Conservation (phyloP, 2,329 filamentous ascomycete genomes). For the Metarhizium robertsii region DNA sequence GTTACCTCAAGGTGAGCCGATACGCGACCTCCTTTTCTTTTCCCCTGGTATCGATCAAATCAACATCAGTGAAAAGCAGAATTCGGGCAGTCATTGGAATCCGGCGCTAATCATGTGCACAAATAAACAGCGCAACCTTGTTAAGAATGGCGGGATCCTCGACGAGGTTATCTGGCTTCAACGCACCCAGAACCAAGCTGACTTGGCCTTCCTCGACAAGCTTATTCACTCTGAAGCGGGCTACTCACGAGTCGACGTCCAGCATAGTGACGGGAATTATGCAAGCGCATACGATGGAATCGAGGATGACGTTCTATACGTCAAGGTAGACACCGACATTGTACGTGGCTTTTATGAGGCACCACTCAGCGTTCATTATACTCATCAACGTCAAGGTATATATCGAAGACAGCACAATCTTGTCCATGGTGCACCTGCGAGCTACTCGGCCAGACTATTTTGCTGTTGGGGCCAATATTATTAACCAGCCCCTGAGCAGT, state of each 20-base stretch:
- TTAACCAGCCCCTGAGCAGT: constrained; percentile 45
- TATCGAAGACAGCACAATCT: constrained; percentile 30
- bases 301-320: constrained; percentile 34
- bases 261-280: constrained; percentile 21
- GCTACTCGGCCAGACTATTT: constrained; percentile 39
- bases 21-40: too few species aligned
- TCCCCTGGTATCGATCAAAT: too few species aligned
- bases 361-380: neutral
- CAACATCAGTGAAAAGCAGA: neutral
- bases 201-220: constrained; percentile 20
- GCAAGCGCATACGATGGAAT: constrained; percentile 32
- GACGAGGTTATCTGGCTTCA: constrained; percentile 36
- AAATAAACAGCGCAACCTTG: constrained; percentile 29
- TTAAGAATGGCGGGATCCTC: constrained; percentile 32
- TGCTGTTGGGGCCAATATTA: constrained; percentile 33
- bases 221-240: constrained; percentile 25
- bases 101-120: neutral
- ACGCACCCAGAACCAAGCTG: constrained; percentile 23
- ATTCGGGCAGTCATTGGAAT: neutral
- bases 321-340: constrained; percentile 29
- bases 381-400: constrained; percentile 14
- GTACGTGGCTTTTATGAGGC: constrained; percentile 17
- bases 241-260: constrained; percentile 24
- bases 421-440: constrained; percentile 38
- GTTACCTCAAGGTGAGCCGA: constrained; percentile 29